phyloP scores from a whole-genome alignment of 352 stramenopile genomes.

The Phytophthora boehmeriae region DNA sequence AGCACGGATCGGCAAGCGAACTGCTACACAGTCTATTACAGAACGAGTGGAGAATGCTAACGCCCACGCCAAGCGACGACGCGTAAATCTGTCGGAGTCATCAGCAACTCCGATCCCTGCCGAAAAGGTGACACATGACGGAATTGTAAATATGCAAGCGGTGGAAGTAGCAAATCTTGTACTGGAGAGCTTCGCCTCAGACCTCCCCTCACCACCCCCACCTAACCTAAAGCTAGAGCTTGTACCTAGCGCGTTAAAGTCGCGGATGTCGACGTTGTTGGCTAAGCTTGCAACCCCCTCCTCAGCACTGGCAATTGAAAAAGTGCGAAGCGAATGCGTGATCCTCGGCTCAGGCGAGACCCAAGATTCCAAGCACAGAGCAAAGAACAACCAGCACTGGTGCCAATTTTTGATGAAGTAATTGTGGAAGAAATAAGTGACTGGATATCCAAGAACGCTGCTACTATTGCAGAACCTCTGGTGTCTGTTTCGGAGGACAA shows the following conservation, averaged over 20 bases:
- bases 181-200: slow-evolving; percentile 63
- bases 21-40: slow-evolving; percentile 59
- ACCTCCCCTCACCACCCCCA: slow-evolving; percentile 55
- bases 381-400: slow-evolving; percentile 56
- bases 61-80: slow-evolving; percentile 51
- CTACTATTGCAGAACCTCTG: slow-evolving; percentile 78
- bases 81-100: slow-evolving; percentile 36
- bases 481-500: slow-evolving; percentile 82
- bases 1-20: slow-evolving; percentile 72
- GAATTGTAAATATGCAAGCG: slow-evolving; percentile 79
- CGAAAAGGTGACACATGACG: slow-evolving; percentile 64
- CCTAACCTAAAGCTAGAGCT: slow-evolving; percentile 66
- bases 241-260: slow-evolving; percentile 75
- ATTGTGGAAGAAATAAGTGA: slow-evolving; percentile 68
- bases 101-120: slow-evolving; percentile 23
- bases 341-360: slow-evolving; percentile 60
- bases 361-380: slow-evolving; percentile 40
- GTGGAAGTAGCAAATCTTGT: slow-evolving; percentile 77
- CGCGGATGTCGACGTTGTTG: slow-evolving; percentile 62
- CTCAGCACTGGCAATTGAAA: slow-evolving; percentile 76
- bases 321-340: slow-evolving; percentile 69
- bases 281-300: slow-evolving; percentile 75
- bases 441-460: slow-evolving; percentile 83
- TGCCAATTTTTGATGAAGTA: slow-evolving; percentile 75
- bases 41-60: slow-evolving; percentile 70